Conservation (phyloP, 2,329 filamentous ascomycete species). For the Ascomycota sp. region DNA sequence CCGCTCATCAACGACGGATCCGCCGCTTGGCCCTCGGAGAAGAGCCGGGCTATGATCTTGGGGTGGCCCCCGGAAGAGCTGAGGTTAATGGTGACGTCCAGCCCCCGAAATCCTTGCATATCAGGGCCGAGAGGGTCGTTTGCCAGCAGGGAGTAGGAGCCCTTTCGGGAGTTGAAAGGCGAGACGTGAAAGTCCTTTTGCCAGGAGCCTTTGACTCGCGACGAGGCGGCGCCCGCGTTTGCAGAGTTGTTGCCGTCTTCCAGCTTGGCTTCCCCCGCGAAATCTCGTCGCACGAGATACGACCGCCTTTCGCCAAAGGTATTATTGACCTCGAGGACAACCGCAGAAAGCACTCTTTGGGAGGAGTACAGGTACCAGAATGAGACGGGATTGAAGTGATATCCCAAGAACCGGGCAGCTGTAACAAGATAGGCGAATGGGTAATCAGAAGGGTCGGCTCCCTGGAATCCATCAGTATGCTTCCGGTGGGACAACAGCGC, state of each 20-base stretch:
- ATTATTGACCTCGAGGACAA: conserved; percentile 56
- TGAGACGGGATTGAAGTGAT: conserved; percentile 53
- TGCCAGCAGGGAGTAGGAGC: conserved; percentile 27
- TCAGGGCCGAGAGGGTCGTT: conserved; percentile 20
- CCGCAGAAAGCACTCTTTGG: conserved; percentile 32
- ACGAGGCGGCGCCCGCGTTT: neutral
- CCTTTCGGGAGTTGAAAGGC: conserved; percentile 44
- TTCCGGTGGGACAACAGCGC: neutral
- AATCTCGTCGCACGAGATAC: conserved; percentile 10
- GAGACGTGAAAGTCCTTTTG: conserved; percentile 57
- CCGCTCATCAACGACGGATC: conserved; percentile 25
- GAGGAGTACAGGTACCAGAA: conserved; percentile 57
- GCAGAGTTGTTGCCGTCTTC: conserved; percentile 1
- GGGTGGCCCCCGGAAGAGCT: conserved; percentile 33
- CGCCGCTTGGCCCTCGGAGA: conserved; percentile 25
- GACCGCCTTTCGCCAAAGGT: conserved; percentile 46
- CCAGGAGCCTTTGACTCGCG: conserved; percentile 28
- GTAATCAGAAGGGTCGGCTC: conserved; percentile 34
- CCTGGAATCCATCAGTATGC: conserved; percentile 17
- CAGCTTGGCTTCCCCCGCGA: conserved; percentile 5
- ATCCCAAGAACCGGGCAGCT: conserved; percentile 43
- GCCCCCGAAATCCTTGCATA: conserved; percentile 15
- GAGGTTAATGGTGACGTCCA: conserved; percentile 39
- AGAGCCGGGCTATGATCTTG: conserved; percentile 39
- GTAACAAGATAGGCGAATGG: conserved; percentile 50